Evolutionary conservation across 2,329 filamentous ascomycete species (phyloP).

Genomic region (Sarocladium strictum): DNA sequence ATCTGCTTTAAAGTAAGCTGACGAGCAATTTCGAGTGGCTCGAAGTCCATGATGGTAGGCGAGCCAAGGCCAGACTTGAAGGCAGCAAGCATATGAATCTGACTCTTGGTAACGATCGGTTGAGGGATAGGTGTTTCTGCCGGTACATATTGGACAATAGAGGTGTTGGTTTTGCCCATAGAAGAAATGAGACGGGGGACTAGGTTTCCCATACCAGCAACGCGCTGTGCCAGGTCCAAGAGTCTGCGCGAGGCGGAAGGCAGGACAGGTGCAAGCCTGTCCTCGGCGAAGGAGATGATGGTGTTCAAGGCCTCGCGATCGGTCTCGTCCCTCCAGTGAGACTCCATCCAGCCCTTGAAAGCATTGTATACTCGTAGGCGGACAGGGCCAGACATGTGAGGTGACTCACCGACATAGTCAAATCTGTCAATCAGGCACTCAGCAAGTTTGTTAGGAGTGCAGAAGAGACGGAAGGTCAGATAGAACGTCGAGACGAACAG

Average conservation of each 20-base stretch:
- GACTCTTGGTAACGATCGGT: constrained; percentile 67
- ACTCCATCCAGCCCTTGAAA: constrained; percentile 96
- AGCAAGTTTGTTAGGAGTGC: constrained; percentile 71
- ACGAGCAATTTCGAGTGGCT: constrained; percentile 82
- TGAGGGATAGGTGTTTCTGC: constrained; percentile 66
- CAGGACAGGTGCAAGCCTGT: constrained; percentile 60
- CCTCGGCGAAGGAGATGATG: constrained; percentile 75
- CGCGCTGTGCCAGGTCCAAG: constrained; percentile 71
- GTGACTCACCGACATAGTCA: constrained; percentile 79
- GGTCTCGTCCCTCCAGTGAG: constrained; percentile 81
- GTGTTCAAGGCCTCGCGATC: constrained; percentile 70
- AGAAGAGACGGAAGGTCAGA: constrained; percentile 91
- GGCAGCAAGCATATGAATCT: constrained; percentile 63
- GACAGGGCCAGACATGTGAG: constrained; percentile 69
- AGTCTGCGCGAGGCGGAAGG: constrained; percentile 77
- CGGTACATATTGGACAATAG: constrained; percentile 63
- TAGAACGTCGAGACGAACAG: constrained; percentile 94
- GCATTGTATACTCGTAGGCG: constrained; percentile 90
- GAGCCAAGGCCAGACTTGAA: constrained; percentile 67
- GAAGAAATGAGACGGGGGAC: constrained; percentile 80
- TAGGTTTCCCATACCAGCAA: constrained; percentile 66
- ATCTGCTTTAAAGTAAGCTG: constrained; percentile 93
- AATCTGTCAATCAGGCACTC: constrained; percentile 84
- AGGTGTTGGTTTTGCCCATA: constrained; percentile 80
- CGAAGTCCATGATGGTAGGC: constrained; percentile 82